These are phyloP conservation scores for Cyclotella kingstonii DNA, from an alignment of 108 stramenopile species.

Conservation along the genomic window DNA sequence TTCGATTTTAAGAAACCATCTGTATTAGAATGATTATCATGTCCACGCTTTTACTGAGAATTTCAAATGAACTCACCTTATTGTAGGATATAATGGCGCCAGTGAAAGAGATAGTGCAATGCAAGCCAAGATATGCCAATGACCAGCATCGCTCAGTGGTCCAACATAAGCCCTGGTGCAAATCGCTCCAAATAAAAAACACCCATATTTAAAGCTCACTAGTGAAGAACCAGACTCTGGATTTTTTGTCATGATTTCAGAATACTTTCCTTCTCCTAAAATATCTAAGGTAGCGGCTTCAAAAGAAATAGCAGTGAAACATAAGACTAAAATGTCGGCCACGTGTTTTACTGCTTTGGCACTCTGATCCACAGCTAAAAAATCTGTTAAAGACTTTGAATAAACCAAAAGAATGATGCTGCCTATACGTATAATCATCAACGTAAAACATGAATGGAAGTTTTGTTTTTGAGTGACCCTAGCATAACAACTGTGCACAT, in stretches of 20 bases:
- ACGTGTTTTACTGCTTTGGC: slow-evolving; percentile 31
- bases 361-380: slow-evolving; percentile 9
- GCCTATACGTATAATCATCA: slow-evolving; percentile 8
- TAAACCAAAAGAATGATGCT: slow-evolving; percentile 18
- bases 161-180: slow-evolving; percentile 37
- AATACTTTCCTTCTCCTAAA: slow-evolving; percentile 42
- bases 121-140: slow-evolving; percentile 43
- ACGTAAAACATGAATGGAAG: not conserved
- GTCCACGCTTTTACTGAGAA: too few relatives aligned
- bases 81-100: slow-evolving; percentile 38
- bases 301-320: slow-evolving; percentile 34
- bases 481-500: not conserved
- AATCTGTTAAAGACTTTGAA: slow-evolving; percentile 12
- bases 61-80: slow-evolving; percentile 7
- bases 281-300: slow-evolving; percentile 44
- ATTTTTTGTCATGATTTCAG: slow-evolving; percentile 32
- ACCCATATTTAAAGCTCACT: slow-evolving; percentile 36
- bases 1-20: not conserved
- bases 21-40: not conserved
- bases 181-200: slow-evolving; percentile 27
- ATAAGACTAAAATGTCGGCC: slow-evolving; percentile 34
- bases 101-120: slow-evolving; percentile 29
- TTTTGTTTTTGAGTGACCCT: not conserved
- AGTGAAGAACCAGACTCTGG: slow-evolving; percentile 36
- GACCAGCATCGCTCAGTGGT: slow-evolving; percentile 37